Base-by-base conservation (phyloP, 2,329 filamentous ascomycete genomes). In the Cytospora mali region DNA sequence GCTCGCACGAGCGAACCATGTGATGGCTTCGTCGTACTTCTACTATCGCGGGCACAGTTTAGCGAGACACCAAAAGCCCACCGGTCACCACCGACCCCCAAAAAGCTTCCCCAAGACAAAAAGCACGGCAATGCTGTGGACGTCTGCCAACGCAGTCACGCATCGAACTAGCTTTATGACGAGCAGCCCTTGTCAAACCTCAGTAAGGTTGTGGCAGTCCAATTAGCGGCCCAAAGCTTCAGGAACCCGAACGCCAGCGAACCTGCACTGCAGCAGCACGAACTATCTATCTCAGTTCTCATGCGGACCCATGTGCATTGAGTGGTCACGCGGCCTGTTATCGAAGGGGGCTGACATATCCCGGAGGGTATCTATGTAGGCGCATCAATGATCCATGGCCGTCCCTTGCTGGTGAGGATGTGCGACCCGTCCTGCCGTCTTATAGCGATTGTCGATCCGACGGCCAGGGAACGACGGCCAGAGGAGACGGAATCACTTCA, bases 151-250 rank as follows among this genome's bases (percentile, higher is more conserved):
- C 58, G 50, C 58, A 54, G 58, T 52, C 58, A 60, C 50, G 58
- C 58, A 60, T 60, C 57, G 50, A 35, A 60, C 57, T 60, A 60
- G 51, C 46, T 60, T 42, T 23, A 54, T 60, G 57, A 60, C 57
- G 57, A 48, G 42, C 57, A 60, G 57, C 50, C 58, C 21, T 35
- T 52, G 58, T 54, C 58, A 50, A 29, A 60, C 58, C 35, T 33
- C 58, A 60, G 50, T 23, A 54, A 60, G 58, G 58, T 60, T 48
- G 58, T 60, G 58, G 50, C 58, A 60, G 58, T 48, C 58, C 35
- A 60, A 54, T 54, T 60, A 49, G 58, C 50, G 50, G 58, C 58
- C 51, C 35, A 54, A 23, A 5, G 50, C 58, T 60, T 54, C 58
- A 60, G 58, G 58, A 54, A 60, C 58, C 58, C 58, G 58, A 35